Percentiles rank a stretch among this genome's conserved stretches.
These are phyloP conservation scores for Leptodermis oblonga DNA, from an alignment of 257 asterid species.

Conservation along the genomic window DNA sequence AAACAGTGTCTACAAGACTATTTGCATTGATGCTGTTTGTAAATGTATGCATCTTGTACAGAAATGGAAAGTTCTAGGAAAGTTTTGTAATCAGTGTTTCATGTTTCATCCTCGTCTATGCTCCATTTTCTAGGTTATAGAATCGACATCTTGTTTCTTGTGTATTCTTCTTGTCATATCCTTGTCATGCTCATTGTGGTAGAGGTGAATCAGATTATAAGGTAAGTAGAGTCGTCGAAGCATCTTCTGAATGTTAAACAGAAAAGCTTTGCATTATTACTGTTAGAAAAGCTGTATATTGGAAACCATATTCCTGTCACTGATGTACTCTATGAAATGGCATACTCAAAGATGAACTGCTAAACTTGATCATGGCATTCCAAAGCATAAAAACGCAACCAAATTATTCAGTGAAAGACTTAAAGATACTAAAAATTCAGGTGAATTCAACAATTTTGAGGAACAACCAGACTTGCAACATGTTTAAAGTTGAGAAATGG, in stretches of 20 bases:
- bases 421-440: not conserved
- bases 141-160: not conserved
- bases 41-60: constrained; percentile 49
- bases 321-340: no score
- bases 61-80: constrained; percentile 54
- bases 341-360: not conserved
- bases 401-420: not conserved
- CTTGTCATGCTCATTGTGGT: not conserved
- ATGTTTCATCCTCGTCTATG: not conserved
- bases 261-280: no score
- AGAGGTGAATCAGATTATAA: not conserved
- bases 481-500: not conserved
- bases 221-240: not conserved
- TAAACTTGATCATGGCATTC: not conserved
- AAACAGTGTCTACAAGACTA: constrained; percentile 64
- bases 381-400: not conserved
- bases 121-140: not conserved
- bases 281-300: no score
- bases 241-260: not conserved
- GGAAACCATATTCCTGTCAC: no score
- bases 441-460: no score
- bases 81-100: constrained; percentile 42
- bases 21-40: constrained; percentile 37
- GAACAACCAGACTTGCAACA: no score
- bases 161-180: not conserved